Percentiles rank a stretch among this genome's conserved stretches.
These are phyloP conservation scores for Beauveria bassiana DNA, from an alignment of 2,329 filamentous ascomycete species.

Conservation along the genomic window DNA sequence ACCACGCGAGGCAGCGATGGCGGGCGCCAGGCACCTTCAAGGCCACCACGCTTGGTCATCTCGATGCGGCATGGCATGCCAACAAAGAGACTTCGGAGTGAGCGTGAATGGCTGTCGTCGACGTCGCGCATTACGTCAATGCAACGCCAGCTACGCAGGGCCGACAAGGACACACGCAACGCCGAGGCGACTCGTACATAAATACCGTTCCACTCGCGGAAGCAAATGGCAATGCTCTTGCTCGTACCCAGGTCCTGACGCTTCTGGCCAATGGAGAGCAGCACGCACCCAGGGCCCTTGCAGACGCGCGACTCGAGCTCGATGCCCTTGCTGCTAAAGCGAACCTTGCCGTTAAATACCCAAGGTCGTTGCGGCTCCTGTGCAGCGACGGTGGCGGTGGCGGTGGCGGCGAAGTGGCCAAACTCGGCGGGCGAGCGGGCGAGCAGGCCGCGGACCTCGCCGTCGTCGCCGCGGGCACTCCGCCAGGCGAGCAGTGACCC, in stretches of 20 bases:
- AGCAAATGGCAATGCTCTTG: not conserved
- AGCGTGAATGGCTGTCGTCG: not conserved
- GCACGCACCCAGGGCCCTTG: not conserved
- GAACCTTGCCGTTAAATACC: slow-evolving; percentile 4
- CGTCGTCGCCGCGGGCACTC: not conserved
- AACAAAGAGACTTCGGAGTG: not conserved
- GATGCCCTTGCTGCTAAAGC: slow-evolving; percentile 8
- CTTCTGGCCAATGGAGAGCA: slow-evolving; percentile 2
- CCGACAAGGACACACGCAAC: not conserved
- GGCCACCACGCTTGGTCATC: not conserved
- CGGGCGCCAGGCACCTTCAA: not conserved
- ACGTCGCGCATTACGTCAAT: slow-evolving; percentile 1
- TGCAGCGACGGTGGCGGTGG: not conserved
- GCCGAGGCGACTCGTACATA: not conserved
- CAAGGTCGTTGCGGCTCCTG: not conserved
- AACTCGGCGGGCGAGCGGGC: slow-evolving; percentile 8
- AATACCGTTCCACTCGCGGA: slow-evolving; percentile 5
- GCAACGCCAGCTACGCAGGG: not conserved
- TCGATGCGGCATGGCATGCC: not conserved
- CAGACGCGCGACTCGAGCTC: slow-evolving; percentile 2
- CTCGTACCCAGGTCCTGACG: not conserved
- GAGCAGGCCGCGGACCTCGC: slow-evolving; percentile 1
- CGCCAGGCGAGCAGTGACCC: slow-evolving; percentile 9
- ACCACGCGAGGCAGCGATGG: not conserved
- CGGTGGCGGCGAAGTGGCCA: not conserved